Percentiles rank a stretch among this genome's conserved stretches.
These are phyloP conservation scores for Leccinum pallidistipes DNA, from an alignment of 1,284 basidiomycete genomes.

Conservation along the genomic window DNA sequence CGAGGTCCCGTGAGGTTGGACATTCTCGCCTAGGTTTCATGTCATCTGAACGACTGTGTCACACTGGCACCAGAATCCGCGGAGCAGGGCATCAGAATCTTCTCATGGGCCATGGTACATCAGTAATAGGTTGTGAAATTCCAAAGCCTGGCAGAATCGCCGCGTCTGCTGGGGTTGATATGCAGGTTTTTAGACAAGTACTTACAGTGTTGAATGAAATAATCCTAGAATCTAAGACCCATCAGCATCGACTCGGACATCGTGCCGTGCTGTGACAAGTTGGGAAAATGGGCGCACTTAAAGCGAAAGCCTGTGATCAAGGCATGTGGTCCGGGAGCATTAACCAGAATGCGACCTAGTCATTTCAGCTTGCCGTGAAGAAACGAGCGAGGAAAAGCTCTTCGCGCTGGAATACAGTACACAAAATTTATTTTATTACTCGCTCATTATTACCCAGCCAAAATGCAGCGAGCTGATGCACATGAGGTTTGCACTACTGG, in stretches of 20 bases:
- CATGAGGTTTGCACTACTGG: neutral
- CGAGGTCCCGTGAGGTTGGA: neutral
- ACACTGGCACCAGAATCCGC: neutral
- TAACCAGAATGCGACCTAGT: neutral
- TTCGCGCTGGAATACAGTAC: neutral
- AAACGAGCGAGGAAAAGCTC: neutral
- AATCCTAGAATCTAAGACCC: neutral
- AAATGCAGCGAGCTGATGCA: neutral
- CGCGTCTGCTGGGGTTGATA: neutral
- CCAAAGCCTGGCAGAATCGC: neutral
- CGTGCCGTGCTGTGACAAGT: neutral
- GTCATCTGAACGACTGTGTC: neutral
- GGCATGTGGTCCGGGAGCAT: neutral
- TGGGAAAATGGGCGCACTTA: constrained; percentile 3
- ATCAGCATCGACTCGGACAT: neutral
- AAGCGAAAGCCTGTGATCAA: neutral
- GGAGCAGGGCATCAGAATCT: neutral
- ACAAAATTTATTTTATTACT: too few relatives aligned
- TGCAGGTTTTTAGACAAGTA: neutral
- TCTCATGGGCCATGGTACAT: neutral
- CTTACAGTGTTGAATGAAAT: neutral
- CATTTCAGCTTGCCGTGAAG: neutral
- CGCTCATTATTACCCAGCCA: neutral
- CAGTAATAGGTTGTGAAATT: neutral
- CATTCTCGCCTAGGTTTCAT: neutral